Evolutionary conservation across 108 stramenopile genomes (phyloP).

Genomic region (Fragilaria crotonensis): DNA sequence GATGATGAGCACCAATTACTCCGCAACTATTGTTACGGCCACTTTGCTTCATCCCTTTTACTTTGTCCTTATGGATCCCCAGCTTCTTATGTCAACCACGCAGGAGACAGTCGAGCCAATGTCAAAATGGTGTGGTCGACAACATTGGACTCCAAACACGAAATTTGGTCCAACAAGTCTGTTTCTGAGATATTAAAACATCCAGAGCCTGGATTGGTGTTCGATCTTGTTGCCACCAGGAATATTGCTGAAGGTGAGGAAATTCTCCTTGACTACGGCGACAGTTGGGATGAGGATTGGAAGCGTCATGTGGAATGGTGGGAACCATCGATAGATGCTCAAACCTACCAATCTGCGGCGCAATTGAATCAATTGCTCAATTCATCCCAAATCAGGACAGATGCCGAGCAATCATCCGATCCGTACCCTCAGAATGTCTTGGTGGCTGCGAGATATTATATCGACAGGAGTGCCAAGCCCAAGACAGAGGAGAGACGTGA

Average conservation of each 20-base stretch:
- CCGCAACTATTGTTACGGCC: constrained; percentile 71
- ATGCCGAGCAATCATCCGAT: not conserved
- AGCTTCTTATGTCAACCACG: constrained; percentile 57
- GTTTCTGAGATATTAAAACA: too few relatives aligned
- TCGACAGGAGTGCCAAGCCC: too few relatives aligned
- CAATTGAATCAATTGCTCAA: too few relatives aligned
- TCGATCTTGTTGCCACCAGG: constrained; percentile 43
- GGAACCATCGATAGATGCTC: constrained; percentile 6
- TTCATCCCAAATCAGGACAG: not conserved
- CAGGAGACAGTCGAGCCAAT: constrained; percentile 30
- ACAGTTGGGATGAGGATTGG: constrained; percentile 31
- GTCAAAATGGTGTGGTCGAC: constrained; percentile 24
- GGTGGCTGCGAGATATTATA: not conserved
- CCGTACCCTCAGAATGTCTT: constrained; percentile 1
- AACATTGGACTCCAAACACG: constrained; percentile 12
- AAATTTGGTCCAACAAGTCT: too few relatives aligned
- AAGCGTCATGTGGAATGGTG: constrained; percentile 21
- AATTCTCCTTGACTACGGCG: constrained; percentile 55
- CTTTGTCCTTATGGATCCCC: constrained; percentile 60
- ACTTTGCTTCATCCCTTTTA: constrained; percentile 41
- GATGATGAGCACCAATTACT: constrained; percentile 32
- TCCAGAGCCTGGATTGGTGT: constrained; percentile 41
- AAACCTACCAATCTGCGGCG: too few relatives aligned
- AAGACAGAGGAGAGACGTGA: too few relatives aligned
- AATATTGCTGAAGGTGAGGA: constrained; percentile 42